phyloP scores from a whole-genome alignment of 257 asterid species.

The Solanum ossicruentum region DNA sequence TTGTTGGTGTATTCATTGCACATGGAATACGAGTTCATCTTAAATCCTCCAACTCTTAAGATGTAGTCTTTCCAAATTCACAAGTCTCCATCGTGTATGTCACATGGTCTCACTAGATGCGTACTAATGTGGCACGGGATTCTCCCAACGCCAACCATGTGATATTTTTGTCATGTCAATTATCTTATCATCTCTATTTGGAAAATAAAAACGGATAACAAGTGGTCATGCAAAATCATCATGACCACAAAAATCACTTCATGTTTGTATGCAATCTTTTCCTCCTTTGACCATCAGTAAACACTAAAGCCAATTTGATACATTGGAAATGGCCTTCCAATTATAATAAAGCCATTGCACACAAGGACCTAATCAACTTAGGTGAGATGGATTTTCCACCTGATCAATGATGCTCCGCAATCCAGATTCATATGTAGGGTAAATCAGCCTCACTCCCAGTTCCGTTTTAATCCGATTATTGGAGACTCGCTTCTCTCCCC shows the following conservation, averaged over 20 bases:
- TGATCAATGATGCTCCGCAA: constrained; percentile 41
- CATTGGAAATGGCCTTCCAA: neutral
- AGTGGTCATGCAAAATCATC: neutral
- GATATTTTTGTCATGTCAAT: neutral
- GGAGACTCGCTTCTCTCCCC: constrained; percentile 73
- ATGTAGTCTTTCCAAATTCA: neutral
- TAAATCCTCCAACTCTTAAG: neutral
- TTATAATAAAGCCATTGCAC: neutral
- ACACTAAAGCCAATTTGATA: neutral
- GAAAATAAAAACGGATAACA: neutral
- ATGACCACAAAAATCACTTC: neutral
- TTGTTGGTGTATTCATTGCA: no score
- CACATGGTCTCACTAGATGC: neutral
- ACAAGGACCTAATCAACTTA: constrained; percentile 1
- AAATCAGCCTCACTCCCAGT: constrained; percentile 48
- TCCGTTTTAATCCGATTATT: constrained; percentile 65
- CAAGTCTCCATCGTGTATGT: neutral
- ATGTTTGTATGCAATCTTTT: neutral
- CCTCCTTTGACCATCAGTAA: neutral
- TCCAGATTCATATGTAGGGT: constrained; percentile 70
- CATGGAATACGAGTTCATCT: neutral
- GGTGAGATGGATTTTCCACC: constrained; percentile 6
- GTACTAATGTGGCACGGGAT: neutral
- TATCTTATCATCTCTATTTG: neutral
- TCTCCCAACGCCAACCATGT: neutral